Evolutionary conservation across 768 basidiomycete genomes (phyloP), one percentile per base, ranked within the genome.

Genomic region (Suillus alpinus): DNA sequence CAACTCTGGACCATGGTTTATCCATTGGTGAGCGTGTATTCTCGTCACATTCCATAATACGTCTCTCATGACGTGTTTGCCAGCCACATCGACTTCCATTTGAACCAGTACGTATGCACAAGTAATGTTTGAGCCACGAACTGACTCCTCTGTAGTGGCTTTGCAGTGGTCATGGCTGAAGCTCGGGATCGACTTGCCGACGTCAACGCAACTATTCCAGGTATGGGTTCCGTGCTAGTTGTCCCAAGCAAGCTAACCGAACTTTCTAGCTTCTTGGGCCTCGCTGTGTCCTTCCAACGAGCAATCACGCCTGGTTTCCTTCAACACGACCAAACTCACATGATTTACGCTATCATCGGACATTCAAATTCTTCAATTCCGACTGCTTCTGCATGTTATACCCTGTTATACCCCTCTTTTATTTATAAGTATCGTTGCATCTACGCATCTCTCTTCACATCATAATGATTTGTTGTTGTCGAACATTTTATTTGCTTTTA

Each of bases 1-100:
- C 66, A 89, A 89, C 70, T 80, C 86, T 4, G 88, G 88, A 12
- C 82, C 82, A 3, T 87, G 85, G 82, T 75, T 82, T 64, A 62
- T 81, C 34, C 81, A 82, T 63, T 82, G 73, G 73, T 70, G 40
- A 57, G 67, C 40, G 53, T 9, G 20, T 9, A 13, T 44, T 47
- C 20, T 39, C 6, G n/a, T 14, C 13, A 36, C 10, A 36, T 56
- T 31, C 26, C 49, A 5, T 23, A 16, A 9, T 37, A 26, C 44
- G 3, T 31, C 9, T 14, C 14, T 10, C 20, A 58, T 65, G 57
- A 65, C 23, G 16, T 1, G 2, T 57, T 63, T 4, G 37, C 40
- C 31, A 75, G 73, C 59, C 72, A 73, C 56, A 70, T 73, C 47
- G 73, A 75, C 59, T 75, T 64, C 41, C 72, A 75, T 61, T 55